Conservation (phyloP, 768 basidiomycete genomes). For the Hysterangium stoloniferum region DNA sequence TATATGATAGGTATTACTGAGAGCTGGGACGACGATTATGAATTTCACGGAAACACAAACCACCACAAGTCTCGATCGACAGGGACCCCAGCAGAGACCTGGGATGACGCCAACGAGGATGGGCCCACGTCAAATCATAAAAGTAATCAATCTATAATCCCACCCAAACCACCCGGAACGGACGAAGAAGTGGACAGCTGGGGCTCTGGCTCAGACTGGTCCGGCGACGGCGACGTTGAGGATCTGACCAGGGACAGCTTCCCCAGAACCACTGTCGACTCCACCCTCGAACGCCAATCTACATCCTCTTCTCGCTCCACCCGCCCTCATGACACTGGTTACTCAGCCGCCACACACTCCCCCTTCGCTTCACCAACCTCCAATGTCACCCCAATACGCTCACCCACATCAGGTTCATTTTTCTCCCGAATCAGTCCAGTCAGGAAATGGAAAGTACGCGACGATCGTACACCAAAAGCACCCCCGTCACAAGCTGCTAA, state of each 20-base stretch:
- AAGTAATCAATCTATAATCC: not conserved
- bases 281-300: not conserved
- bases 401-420: not conserved
- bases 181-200: slow-evolving; percentile 4
- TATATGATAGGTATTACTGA: slow-evolving; percentile 41
- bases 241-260: slow-evolving; percentile 3
- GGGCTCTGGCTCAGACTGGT: slow-evolving; percentile 9
- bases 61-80: not conserved
- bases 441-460: slow-evolving; percentile 2
- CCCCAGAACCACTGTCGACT: not conserved
- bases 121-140: not conserved
- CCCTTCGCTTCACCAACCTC: not conserved
- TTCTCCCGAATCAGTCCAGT: not conserved
- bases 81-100: slow-evolving; percentile 1
- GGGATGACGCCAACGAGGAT: slow-evolving; percentile 11
- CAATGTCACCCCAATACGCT: not conserved
- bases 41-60: slow-evolving; percentile 32
- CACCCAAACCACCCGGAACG: not conserved
- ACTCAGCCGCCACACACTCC: not conserved
- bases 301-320: not conserved
- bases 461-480: not conserved
- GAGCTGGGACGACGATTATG: slow-evolving; percentile 80
- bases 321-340: not conserved
- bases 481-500: not conserved
- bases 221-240: slow-evolving; percentile 2